phyloP scores from a whole-genome alignment of 1,284 basidiomycete species.

The Omphalotus olearius region DNA sequence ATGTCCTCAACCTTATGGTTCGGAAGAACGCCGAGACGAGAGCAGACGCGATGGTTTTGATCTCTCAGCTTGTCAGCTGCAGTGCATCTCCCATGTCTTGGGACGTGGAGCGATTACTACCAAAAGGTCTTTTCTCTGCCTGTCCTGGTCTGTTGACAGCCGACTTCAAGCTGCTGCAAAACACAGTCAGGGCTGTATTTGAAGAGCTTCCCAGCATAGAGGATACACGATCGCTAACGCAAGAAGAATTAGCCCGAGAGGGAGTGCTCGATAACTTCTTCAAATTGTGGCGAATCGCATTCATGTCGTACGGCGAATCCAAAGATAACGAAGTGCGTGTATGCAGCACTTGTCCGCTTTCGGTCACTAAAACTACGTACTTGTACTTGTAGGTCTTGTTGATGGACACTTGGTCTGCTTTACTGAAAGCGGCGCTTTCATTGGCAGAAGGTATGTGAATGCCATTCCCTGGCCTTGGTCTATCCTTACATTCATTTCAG shows the following conservation, averaged over 20 bases:
- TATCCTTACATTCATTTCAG: neutral
- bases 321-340: neutral
- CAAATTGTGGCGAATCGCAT: slow-evolving; percentile 52
- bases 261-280: slow-evolving; percentile 53
- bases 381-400: slow-evolving; percentile 7
- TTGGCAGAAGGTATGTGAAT: slow-evolving; percentile 7
- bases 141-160: slow-evolving; percentile 55
- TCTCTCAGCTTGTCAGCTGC: slow-evolving; percentile 44
- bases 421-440: slow-evolving; percentile 8
- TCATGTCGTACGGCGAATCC: neutral
- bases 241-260: slow-evolving; percentile 49
- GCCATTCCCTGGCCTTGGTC: neutral
- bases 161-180: slow-evolving; percentile 47
- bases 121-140: slow-evolving; percentile 51
- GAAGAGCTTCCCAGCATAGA: slow-evolving; percentile 45
- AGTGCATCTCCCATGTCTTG: slow-evolving; percentile 31
- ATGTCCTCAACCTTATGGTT: slow-evolving; percentile 51
- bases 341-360: neutral
- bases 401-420: slow-evolving; percentile 8
- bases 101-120: slow-evolving; percentile 47
- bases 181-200: slow-evolving; percentile 44
- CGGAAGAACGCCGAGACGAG: slow-evolving; percentile 45
- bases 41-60: slow-evolving; percentile 48
- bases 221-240: slow-evolving; percentile 50
- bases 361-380: no score